phyloP scores from a whole-genome alignment of 2,329 filamentous ascomycete species.

The Curvularia spicifera region DNA sequence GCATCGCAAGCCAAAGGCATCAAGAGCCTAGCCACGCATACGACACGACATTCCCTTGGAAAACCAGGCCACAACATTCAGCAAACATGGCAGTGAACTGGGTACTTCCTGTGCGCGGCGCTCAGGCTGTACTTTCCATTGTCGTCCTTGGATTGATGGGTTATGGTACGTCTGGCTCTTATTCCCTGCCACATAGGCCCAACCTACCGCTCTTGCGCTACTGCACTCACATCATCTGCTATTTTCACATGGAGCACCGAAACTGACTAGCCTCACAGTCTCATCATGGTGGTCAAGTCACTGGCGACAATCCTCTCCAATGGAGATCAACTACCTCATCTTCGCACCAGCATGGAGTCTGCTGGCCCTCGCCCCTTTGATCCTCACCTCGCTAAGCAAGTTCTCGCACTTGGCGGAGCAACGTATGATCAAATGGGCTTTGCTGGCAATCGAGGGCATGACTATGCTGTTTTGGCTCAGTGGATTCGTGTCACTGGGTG shows the following conservation, averaged over 20 bases:
- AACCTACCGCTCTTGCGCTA: neutral
- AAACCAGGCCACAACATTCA: neutral
- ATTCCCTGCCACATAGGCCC: neutral
- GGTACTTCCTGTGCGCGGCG: conserved; percentile 68
- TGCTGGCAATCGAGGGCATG: conserved; percentile 71
- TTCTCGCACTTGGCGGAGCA: conserved; percentile 48
- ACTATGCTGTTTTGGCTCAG: conserved; percentile 92
- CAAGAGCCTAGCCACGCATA: neutral
- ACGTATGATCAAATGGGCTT: conserved; percentile 63
- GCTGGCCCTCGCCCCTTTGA: conserved; percentile 71
- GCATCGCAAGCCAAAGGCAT: neutral
- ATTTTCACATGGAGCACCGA: neutral
- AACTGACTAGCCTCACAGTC: conserved; percentile 52
- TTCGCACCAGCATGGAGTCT: conserved; percentile 78
- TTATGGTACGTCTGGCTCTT: conserved; percentile 62
- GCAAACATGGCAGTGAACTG: conserved; percentile 60
- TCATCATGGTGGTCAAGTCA: conserved; percentile 60
- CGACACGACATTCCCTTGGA: neutral
- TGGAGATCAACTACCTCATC: conserved; percentile 75
- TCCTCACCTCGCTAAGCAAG: conserved; percentile 67
- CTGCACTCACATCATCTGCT: neutral
- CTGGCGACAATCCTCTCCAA: conserved; percentile 61
- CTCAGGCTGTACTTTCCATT: conserved; percentile 71
- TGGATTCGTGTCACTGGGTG: conserved; percentile 79
- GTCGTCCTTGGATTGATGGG: conserved; percentile 77